Percentiles rank a stretch among this genome's conserved stretches.
These are phyloP conservation scores for Exserohilum turcica DNA, from an alignment of 2,329 filamentous ascomycete species.

Conservation along the genomic window DNA sequence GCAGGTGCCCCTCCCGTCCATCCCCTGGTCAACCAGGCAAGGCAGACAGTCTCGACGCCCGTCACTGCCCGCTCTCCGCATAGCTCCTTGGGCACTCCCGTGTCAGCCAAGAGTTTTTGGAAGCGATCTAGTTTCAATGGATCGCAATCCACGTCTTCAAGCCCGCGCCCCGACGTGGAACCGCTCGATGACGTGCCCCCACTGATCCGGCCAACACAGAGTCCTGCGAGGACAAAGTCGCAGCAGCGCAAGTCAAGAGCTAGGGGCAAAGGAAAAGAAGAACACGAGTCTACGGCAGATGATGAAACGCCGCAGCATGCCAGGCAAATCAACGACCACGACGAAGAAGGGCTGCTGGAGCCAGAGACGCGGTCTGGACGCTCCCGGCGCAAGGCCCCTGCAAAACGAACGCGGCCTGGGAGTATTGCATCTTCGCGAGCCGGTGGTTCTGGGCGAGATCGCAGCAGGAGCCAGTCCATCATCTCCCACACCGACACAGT, in stretches of 20 bases:
- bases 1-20: conserved; percentile 28
- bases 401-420: conserved; percentile 40
- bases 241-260: conserved; percentile 31
- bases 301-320: conserved; percentile 21
- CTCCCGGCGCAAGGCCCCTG: conserved; percentile 37
- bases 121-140: conserved; percentile 29
- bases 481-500: conserved; percentile 53
- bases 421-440: conserved; percentile 56
- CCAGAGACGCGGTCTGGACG: conserved; percentile 38
- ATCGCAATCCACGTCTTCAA: conserved; percentile 21
- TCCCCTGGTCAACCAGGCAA: conserved; percentile 31
- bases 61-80: conserved; percentile 28
- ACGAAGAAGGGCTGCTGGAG: conserved; percentile 33
- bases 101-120: conserved; percentile 41
- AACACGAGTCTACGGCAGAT: conserved; percentile 19
- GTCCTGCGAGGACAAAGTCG: conserved; percentile 29
- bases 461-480: conserved; percentile 57
- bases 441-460: conserved; percentile 50
- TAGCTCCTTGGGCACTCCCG: conserved; percentile 33
- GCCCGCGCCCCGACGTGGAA: conserved; percentile 31
- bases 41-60: conserved; percentile 37
- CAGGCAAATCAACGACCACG: conserved; percentile 20
- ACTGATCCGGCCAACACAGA: conserved; percentile 21
- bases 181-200: conserved; percentile 38
- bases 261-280: conserved; percentile 36